These are phyloP conservation scores for Fraxinus sp. DNA, from an alignment of 305 asterid genomes.

Conservation along the genomic window DNA sequence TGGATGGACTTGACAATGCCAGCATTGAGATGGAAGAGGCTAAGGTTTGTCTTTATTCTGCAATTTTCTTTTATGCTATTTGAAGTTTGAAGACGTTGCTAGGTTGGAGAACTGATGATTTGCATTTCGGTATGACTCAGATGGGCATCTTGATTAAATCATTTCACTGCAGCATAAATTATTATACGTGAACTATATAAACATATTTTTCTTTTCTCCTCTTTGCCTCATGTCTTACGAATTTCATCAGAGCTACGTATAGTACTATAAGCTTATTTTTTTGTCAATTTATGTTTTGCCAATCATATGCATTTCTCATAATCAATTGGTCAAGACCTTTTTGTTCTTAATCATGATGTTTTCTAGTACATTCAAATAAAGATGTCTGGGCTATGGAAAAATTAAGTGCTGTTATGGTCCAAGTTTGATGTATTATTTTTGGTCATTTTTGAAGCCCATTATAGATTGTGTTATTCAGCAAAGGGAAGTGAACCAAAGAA, in stretches of 20 bases:
- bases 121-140: neutral
- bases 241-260: neutral
- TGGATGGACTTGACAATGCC: conserved; percentile 95
- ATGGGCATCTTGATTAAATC: neutral
- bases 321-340: neutral
- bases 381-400: neutral
- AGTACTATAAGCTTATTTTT: neutral
- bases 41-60: conserved; percentile 55
- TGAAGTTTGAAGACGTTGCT: neutral
- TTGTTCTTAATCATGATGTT: neutral
- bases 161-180: neutral
- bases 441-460: neutral
- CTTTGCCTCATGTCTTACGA: neutral
- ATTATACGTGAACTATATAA: neutral
- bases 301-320: neutral
- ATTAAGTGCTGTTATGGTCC: neutral
- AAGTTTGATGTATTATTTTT: neutral
- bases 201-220: neutral
- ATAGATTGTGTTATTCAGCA: conserved; percentile 1
- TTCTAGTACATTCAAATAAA: neutral
- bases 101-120: neutral
- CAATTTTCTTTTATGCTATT: neutral
- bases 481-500: neutral
- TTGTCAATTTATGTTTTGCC: neutral
- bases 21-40: conserved; percentile 87